These are phyloP conservation scores for Neofusicoccum umdonicola DNA, from an alignment of 2,329 filamentous ascomycete species.

Conservation along the genomic window DNA sequence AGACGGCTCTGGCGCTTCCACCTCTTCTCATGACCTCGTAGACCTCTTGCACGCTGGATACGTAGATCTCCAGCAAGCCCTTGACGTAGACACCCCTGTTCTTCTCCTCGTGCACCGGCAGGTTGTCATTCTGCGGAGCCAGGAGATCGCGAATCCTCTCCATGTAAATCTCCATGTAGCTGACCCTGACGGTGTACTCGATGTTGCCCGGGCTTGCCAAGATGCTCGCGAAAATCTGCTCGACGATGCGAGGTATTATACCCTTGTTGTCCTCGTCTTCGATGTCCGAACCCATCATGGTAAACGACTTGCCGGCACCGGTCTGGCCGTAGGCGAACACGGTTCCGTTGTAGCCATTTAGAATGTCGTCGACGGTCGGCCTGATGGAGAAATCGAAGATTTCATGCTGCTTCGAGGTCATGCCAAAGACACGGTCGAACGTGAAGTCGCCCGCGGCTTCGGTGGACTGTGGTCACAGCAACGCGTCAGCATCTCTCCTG, in stretches of 20 bases:
- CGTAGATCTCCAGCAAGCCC: slow-evolving; percentile 89
- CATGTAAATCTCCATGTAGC: slow-evolving; percentile 99
- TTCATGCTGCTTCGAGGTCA: slow-evolving; percentile 83
- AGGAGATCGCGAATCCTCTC: slow-evolving; percentile 94
- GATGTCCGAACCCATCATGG: slow-evolving; percentile 97
- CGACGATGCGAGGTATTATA: slow-evolving; percentile 94
- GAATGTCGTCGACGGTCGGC: slow-evolving; percentile 92
- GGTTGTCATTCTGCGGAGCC: slow-evolving; percentile 88
- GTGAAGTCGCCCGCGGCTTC: slow-evolving; percentile 82
- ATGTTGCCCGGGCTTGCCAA: slow-evolving; percentile 87
- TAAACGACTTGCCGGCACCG: slow-evolving; percentile 97
- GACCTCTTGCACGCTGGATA: slow-evolving; percentile 91
- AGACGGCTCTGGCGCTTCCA: slow-evolving; percentile 83
- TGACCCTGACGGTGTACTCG: slow-evolving; percentile 97
- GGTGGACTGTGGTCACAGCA: slow-evolving; percentile 59
- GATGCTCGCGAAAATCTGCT: slow-evolving; percentile 97
- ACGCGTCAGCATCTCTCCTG: slow-evolving; percentile 17
- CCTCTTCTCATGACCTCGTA: slow-evolving; percentile 96
- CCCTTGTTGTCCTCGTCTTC: slow-evolving; percentile 84
- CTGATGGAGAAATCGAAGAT: slow-evolving; percentile 98
- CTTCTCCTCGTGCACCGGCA: slow-evolving; percentile 98
- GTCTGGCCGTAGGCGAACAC: slow-evolving; percentile 99
- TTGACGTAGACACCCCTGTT: slow-evolving; percentile 95
- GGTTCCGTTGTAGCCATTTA: slow-evolving; percentile 98
- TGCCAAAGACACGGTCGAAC: slow-evolving; percentile 96